Base-by-base conservation (phyloP, 78 protist genomes). In the Dictyostelium firmibasis region DNA sequence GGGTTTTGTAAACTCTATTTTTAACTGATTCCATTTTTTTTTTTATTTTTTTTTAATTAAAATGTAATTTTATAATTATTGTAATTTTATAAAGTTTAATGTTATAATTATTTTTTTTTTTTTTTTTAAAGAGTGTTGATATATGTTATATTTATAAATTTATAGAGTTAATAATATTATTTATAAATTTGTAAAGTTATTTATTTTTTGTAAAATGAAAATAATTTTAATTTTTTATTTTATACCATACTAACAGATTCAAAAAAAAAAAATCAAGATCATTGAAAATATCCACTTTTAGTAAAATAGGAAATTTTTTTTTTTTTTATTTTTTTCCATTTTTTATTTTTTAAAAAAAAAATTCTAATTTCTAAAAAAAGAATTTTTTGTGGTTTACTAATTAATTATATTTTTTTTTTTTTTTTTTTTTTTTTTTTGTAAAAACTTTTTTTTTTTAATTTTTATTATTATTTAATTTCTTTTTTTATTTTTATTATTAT, bases 11-110 rank as follows among this genome's bases (percentile, higher is more conserved):
- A 72, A 72, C 2, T 72, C 79, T 72, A 14, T 29, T 31, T 72
- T 72, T 72, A 72, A 72, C 79, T 33, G 79, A 33, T 72, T 72
- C 79, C 79, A 72, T 70, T 69, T 27, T 69, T 47, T 47, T 47
- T 7, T 47, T 47, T 47, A 20, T 57, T 57, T 57, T 57, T 57
- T 57, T 57, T 57, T 57, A 20, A 20, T 44, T 44, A 0, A 0
- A 57, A 57, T 20, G 27, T 18, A 20, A 0, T 57, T 57, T 20
- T 57, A 57, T 57, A 57, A 57, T 18, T 20, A 0, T 57, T 57
- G 67, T 57, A 57, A 57, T 57, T 57, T 57, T 57, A 57, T 57
- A 57, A 50, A 16, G 23, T 8, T 50, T 16, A 16, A n/a, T n/a
- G n/a, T n/a, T n/a, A n/a, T n/a, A n/a, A n/a, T n/a, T n/a, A n/a